Conservation (phyloP, 306 rosid species). For the Calophaca sinica region DNA sequence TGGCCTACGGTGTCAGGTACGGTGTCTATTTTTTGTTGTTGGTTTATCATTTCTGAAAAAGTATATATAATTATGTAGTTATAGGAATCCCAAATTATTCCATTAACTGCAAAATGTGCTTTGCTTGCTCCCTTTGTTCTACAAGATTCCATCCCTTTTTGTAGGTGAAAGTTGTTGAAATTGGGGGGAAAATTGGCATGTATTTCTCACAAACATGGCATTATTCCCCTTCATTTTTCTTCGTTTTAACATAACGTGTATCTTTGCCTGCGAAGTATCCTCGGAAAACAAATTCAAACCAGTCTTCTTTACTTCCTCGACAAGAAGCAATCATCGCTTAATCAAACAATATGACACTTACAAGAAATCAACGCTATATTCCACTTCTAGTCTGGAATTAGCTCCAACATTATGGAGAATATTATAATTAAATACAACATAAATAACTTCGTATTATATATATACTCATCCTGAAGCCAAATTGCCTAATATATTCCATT, state of each 20-base stretch:
- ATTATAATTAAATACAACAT: no score
- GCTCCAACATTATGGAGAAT: no score
- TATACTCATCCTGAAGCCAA: not conserved
- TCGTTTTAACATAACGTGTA: constrained; percentile 17
- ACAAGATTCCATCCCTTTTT: not conserved
- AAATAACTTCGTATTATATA: not conserved
- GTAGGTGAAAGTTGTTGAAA: constrained; percentile 42
- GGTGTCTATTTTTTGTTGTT: no score
- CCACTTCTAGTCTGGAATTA: no score
- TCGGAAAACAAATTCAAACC: not conserved
- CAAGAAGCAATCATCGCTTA: no score
- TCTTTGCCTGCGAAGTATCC: constrained; percentile 4
- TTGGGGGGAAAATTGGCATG: not conserved
- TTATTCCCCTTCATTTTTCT: not conserved
- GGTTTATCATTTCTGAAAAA: no score
- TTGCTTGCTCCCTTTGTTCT: not conserved
- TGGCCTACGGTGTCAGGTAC: no score
- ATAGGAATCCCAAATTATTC: no score
- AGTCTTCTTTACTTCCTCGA: no score
- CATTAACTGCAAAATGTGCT: not conserved
- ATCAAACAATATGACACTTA: no score
- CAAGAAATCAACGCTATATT: no score
- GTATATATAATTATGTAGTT: no score
- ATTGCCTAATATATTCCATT: not conserved
- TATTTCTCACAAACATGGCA: constrained; percentile 29